phyloP scores from a whole-genome alignment of 2,329 filamentous ascomycete species.

The Basipetospora chlamydospora region DNA sequence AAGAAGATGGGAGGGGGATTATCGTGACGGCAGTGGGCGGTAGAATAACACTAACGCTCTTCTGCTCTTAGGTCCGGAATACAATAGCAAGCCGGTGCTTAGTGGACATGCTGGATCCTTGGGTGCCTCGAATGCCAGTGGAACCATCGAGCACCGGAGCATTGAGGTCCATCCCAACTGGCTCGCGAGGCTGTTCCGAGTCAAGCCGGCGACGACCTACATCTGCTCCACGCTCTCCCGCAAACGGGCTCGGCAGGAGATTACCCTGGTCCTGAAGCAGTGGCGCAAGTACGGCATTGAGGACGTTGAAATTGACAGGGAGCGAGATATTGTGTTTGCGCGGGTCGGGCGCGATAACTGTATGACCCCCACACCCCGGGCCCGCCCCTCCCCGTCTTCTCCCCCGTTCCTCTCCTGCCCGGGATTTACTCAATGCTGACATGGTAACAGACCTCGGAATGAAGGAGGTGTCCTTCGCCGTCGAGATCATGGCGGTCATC shows the following conservation, averaged over 20 bases:
- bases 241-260: conserved; percentile 61
- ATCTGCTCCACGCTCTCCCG: conserved; percentile 59
- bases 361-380: too few relatives aligned
- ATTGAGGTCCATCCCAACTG: conserved; percentile 66
- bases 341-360: conserved; percentile 64
- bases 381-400: background rate
- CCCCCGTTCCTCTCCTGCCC: too few relatives aligned
- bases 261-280: conserved; percentile 58
- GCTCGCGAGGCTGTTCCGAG: conserved; percentile 76
- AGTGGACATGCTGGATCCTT: background rate
- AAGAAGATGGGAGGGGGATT: too few relatives aligned
- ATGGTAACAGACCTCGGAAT: conserved; percentile 64
- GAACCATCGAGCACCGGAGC: conserved; percentile 23
- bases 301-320: conserved; percentile 65
- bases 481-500: conserved; percentile 77
- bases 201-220: conserved; percentile 66
- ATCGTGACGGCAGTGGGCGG: too few relatives aligned
- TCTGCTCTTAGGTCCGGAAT: too few relatives aligned
- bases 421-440: too few relatives aligned
- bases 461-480: conserved; percentile 77
- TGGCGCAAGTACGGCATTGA: conserved; percentile 74
- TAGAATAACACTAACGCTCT: too few relatives aligned
- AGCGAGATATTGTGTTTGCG: conserved; percentile 65
- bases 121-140: background rate
- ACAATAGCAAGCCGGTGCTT: too few relatives aligned